Base-by-base conservation (phyloP, 2,329 filamentous ascomycete species). In the Fusarium nisikadoi region DNA sequence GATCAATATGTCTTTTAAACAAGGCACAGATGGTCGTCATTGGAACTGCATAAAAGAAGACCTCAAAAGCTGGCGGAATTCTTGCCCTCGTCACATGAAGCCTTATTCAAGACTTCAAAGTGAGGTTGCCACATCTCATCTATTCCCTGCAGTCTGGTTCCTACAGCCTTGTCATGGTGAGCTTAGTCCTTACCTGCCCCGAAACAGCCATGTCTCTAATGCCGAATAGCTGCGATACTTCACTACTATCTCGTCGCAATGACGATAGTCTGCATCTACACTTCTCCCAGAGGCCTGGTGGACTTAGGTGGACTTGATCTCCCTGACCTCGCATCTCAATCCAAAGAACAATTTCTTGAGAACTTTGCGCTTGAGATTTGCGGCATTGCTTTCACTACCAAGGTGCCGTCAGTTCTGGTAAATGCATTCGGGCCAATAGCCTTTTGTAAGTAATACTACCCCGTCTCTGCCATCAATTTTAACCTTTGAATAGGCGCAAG, bases 381-480 rank as follows among this genome's bases (percentile, higher is more conserved):
- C 58, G 84, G 84, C 4, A 78, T 85, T 17, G 82, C 84, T 1
- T 84, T 86, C 50, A 84, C 84, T 0, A 78, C 82, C n/a, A 81
- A 81, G 10, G 82, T 78, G 9, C 77, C 82, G 1, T 73, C 84
- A 1, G 84, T 86, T 5, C 75, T 85, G 9, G 83, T 87, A 8
- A 86, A 87, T 64, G 79, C 83, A 6, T 86, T 86, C 70, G 85
- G 85, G 0, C 84, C 85, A 19, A 84, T 86, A 33, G 78, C 82
- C 4, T 86, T 82, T 56, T 85, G 85, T 85, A 71, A 75, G 81
- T 77, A 6, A 27, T 31, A 9, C 10, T 9, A 13, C 8, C 23
- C 25, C 19, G 6, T 36, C 13, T 17, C 9, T 19, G 3, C n/a
- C 27, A n/a, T 19, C 1, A 4, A 43, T 19, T 7, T 49, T 74